Conservation (phyloP, 2,329 filamentous ascomycete genomes). For the Calonectria ilicicola region DNA sequence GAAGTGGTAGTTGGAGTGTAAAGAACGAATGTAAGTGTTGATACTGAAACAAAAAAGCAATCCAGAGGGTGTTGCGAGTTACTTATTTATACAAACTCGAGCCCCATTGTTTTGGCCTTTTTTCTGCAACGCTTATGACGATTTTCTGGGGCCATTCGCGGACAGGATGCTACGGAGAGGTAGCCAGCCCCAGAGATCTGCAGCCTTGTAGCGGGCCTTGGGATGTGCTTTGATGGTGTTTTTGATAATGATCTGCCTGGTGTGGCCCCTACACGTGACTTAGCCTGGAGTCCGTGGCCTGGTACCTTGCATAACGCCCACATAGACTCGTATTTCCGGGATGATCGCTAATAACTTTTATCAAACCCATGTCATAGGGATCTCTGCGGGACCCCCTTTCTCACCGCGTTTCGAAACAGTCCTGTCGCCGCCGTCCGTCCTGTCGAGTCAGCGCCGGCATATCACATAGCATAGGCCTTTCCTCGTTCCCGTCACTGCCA, state of each 20-base stretch:
- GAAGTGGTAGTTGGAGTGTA: background rate
- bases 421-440: background rate
- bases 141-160: background rate
- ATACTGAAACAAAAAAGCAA: background rate
- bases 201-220: background rate
- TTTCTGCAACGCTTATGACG: background rate
- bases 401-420: conserved; percentile 6
- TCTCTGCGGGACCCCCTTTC: background rate
- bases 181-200: conserved; percentile 1
- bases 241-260: conserved; percentile 3
- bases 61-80: background rate
- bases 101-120: background rate
- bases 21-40: background rate
- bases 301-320: conserved; percentile 1
- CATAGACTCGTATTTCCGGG: background rate
- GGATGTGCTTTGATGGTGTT: conserved; percentile 1
- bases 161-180: background rate
- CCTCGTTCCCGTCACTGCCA: background rate
- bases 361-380: conserved; percentile 3
- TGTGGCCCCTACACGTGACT: background rate
- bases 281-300: background rate
- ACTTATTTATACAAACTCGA: background rate
- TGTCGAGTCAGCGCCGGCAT: conserved; percentile 1
- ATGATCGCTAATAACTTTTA: background rate
- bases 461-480: background rate